Evolutionary conservation across 768 basidiomycete species (phyloP), one percentile per base, ranked within the genome.

Genomic region (Neoboletus brunneissimus): DNA sequence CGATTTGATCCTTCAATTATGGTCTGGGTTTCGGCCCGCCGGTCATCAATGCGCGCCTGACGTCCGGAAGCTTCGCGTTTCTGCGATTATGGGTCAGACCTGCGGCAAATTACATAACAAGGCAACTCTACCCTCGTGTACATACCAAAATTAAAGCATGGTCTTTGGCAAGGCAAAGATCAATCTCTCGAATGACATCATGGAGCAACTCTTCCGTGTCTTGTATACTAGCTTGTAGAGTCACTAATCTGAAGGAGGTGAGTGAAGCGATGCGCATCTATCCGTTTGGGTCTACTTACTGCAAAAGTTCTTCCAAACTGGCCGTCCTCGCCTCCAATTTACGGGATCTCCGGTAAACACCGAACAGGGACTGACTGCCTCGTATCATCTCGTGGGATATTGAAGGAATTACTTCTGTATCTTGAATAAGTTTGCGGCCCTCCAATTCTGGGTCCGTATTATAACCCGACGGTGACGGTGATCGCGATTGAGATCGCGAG

Each of bases 361-460:
- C 54, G 49, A 59, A 53, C 47, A 56, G 31, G 22, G 61, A 56
- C 43, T 56, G 60, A 48, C 53, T 56, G 44, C 51, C 37, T 35
- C 37, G 61, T 48, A 56, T 57, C 10, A 69, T 61, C 23, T 64
- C 67, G 37, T 62, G 59, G 46, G 67, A 58, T 25, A 55, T 20
- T 16, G 57, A 54, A 50, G 65, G 57, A 44, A 48, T 50, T n/a
- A 25, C n/a, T 51, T 54, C 57, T 7, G 61, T 64, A 6, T 52
- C 58, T 49, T 75, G 75, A 48, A 77, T 76, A 15, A 75, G 71
- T 56, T 75, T 79, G 44, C 76, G 72, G 16, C 77, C 65, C 42
- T 80, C 79, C 22, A 73, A 73, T 73, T 91, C 89, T 34, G 88
- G 87, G 63, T 91, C 89, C 2, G 89, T 89, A 29, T 79, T 79